Conservation (phyloP, 441 rosid genomes). For the Syzygium malaccense region DNA sequence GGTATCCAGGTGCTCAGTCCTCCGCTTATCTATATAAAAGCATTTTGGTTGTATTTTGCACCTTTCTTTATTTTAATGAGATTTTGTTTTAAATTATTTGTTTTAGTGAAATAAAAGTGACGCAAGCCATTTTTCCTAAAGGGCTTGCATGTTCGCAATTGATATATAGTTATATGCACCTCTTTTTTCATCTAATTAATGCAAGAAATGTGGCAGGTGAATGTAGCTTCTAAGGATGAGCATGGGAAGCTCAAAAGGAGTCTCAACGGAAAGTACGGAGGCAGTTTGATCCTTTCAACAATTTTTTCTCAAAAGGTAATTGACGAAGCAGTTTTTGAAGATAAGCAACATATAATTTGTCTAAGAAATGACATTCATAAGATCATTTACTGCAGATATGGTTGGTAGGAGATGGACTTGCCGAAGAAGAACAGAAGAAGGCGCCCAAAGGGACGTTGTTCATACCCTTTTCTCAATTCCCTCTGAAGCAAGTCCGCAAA, state of each 20-base stretch:
- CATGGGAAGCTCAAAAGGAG: not conserved
- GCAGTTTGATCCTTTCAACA: not conserved
- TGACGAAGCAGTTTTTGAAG: not conserved
- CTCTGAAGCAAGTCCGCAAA: not conserved
- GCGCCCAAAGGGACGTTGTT: not conserved
- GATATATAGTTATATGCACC: no score
- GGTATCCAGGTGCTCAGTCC: not conserved
- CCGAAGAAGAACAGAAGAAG: slow-evolving; percentile 3
- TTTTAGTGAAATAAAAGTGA: not conserved
- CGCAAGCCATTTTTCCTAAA: not conserved
- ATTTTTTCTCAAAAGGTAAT: slow-evolving; percentile 3
- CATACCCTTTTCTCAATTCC: slow-evolving; percentile 1
- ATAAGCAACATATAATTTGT: not conserved
- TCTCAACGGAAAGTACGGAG: not conserved
- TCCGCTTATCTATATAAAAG: no score
- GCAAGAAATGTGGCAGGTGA: not conserved
- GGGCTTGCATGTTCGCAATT: not conserved
- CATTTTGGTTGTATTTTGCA: no score
- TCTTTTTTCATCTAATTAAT: not conserved
- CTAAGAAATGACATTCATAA: no score
- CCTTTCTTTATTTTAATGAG: no score
- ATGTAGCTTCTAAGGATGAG: not conserved
- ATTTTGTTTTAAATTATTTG: not conserved
- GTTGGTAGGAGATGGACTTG: slow-evolving; percentile 11
- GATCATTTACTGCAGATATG: not conserved